Base-by-base conservation (phyloP, 768 basidiomycete species). In the Phaffia tasmanica region DNA sequence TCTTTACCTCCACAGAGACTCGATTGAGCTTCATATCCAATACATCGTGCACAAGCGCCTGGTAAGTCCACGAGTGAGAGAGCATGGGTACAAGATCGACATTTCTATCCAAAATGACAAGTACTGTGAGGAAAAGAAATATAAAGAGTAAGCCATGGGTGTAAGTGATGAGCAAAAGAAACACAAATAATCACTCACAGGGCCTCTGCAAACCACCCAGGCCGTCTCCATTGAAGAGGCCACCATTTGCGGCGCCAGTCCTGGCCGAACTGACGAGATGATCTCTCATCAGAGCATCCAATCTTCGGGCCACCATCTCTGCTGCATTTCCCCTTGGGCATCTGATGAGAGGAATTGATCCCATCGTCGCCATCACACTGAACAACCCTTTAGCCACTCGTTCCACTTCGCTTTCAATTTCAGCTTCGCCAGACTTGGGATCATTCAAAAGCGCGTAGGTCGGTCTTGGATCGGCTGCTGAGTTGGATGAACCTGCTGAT, bases 11-110 rank as follows among this genome's bases (percentile, higher is more conserved):
- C 42, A 99, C 86, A 0, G 89, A 84, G 7, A 99, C 91, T 8
- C 94, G 85, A 76, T 98, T 98, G 21, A 99, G 82, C 76, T 89
- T 93, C 81, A 99, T 93, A 66, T 94, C 88, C 47, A 99, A 83
- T 71, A 95, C 98, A 74, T 99, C 95, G 29, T 94, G 95, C 0
- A 98, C 88, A 32, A 99, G 83, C 0, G 95, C 91, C 77, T 99
- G 95, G 73, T 99, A 99, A 49, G 95, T 98, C 95, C 95, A 99
- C 2, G 93, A 93, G 73, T 99, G 95, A 1, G 88, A 87, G 23
- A 99, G 75, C 80, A 93, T 88, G 9, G 95, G 87, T 1, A 91
- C 87, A 18, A 99, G 81, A 73, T 99, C 95, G 63, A 98, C 80
- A 73, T 98, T 98, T 29, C 95, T 83, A 75, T 99, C 95, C 55